Percentiles rank a stretch among this genome's conserved stretches.
Conservation (phyloP, 2,329 filamentous ascomycete genomes). For the Coniochaeta sp. region DNA sequence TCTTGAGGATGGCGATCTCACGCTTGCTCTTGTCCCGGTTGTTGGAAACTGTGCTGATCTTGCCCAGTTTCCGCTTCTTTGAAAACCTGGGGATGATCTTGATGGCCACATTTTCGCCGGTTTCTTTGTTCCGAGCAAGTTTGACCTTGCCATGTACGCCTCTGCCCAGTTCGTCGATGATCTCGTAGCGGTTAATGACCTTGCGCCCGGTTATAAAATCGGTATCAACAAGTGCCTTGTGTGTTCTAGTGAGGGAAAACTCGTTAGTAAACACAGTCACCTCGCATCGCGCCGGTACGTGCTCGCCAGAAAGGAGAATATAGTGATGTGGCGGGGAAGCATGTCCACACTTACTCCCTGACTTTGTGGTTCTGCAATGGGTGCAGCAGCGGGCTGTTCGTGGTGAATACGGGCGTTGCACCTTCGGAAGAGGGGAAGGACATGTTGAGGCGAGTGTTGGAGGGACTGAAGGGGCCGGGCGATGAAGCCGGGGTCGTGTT, state of each 20-base stretch:
- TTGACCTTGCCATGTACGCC: constrained; percentile 98
- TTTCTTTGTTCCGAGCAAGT: constrained; percentile 73
- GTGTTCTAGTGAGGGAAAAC: constrained; percentile 51
- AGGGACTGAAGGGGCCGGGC: constrained; percentile 54
- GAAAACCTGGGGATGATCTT: constrained; percentile 97
- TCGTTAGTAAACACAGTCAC: neutral
- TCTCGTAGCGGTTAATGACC: constrained; percentile 95
- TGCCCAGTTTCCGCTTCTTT: constrained; percentile 85
- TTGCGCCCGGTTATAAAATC: constrained; percentile 88
- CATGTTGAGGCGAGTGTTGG: constrained; percentile 33
- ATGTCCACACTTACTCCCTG: constrained; percentile 56
- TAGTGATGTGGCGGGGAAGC: neutral
- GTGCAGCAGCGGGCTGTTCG: constrained; percentile 58
- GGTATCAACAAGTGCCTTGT: constrained; percentile 85
- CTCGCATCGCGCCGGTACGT: neutral
- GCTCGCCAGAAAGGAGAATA: neutral
- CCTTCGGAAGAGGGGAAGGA: constrained; percentile 40
- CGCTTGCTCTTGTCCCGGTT: constrained; percentile 79
- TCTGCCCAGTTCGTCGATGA: constrained; percentile 91
- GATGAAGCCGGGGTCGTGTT: constrained; percentile 54
- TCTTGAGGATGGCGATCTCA: constrained; percentile 97
- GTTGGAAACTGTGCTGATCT: constrained; percentile 54
- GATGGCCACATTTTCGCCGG: constrained; percentile 79
- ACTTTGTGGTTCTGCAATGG: constrained; percentile 67
- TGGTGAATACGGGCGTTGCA: constrained; percentile 40